A percentile compares a stretch with the other conserved stretches of the same genome.
phyloP scores from a whole-genome alignment of 192 early-diverging fungal genomes.

The Borealophlyctis nickersoniae region DNA sequence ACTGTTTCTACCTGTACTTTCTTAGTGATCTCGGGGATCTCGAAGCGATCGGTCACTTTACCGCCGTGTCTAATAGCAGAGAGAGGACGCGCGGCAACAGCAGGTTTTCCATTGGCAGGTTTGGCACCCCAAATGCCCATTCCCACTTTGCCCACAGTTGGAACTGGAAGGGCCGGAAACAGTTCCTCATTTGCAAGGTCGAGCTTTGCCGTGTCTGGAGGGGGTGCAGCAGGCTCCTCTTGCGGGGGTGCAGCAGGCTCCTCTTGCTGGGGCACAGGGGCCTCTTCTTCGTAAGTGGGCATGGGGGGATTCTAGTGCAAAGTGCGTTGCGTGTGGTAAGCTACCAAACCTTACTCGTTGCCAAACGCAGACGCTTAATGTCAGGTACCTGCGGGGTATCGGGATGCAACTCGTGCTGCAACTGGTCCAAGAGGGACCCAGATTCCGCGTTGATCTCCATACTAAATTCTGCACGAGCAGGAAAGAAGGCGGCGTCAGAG shows the following conservation, averaged over 20 bases:
- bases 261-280: not conserved
- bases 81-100: conserved; percentile 1
- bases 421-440: conserved; percentile 25
- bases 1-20: too few species aligned
- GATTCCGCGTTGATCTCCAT: conserved; percentile 18
- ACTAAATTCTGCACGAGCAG: too few species aligned
- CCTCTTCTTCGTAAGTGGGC: conserved; percentile 4
- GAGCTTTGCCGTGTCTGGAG: too few species aligned
- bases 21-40: too few species aligned
- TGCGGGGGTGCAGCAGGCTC: not conserved
- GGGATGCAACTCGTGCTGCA: conserved; percentile 31
- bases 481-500: too few species aligned
- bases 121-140: conserved; percentile 19
- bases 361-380: too few species aligned
- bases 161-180: conserved; percentile 72
- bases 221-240: not conserved
- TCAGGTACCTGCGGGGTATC: conserved; percentile 17
- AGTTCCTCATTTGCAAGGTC: conserved; percentile 63
- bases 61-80: conserved; percentile 6
- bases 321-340: not conserved
- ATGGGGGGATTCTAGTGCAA: not conserved
- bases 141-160: conserved; percentile 30
- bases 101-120: conserved; percentile 12
- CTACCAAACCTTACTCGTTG: not conserved
- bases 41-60: conserved; percentile 44